Conservation (phyloP, 1,139 yeast genomes). For the Zygoascus hellenicus region DNA sequence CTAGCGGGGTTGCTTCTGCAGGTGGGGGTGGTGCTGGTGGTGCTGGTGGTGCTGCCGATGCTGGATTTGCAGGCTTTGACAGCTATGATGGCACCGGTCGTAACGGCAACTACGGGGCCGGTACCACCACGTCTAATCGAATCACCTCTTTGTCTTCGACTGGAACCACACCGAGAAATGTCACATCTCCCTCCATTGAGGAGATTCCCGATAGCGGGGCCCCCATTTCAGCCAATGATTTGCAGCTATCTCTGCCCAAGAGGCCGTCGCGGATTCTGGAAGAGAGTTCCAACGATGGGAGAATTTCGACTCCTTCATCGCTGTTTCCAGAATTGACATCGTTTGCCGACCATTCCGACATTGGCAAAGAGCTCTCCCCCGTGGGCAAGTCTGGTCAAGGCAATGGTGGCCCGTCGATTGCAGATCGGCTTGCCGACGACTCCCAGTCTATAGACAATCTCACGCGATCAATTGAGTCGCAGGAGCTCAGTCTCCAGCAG, state of each 20-base stretch:
- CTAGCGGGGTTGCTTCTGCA: background rate
- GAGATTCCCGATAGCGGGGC: background rate
- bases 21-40: too few species aligned
- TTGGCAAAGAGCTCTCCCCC: slow-evolving; percentile 8
- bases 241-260: slow-evolving; percentile 7
- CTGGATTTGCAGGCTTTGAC: background rate
- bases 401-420: background rate
- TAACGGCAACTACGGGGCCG: too few species aligned
- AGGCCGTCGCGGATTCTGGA: background rate
- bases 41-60: background rate
- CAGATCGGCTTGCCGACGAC: slow-evolving; percentile 14
- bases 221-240: slow-evolving; percentile 1
- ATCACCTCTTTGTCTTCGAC: slow-evolving; percentile 6
- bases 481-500: slow-evolving; percentile 31
- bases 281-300: too few species aligned
- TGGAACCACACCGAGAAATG: slow-evolving; percentile 4
- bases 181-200: background rate
- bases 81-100: background rate
- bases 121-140: background rate
- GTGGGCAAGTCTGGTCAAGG: slow-evolving; percentile 1
- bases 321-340: slow-evolving; percentile 11
- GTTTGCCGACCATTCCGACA: background rate
- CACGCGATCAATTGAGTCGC: slow-evolving; percentile 26
- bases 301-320: slow-evolving; percentile 10
- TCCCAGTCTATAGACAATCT: slow-evolving; percentile 27